Evolutionary conservation across 2,329 filamentous ascomycete species (phyloP).

Genomic region (Diaporthe helianthi): DNA sequence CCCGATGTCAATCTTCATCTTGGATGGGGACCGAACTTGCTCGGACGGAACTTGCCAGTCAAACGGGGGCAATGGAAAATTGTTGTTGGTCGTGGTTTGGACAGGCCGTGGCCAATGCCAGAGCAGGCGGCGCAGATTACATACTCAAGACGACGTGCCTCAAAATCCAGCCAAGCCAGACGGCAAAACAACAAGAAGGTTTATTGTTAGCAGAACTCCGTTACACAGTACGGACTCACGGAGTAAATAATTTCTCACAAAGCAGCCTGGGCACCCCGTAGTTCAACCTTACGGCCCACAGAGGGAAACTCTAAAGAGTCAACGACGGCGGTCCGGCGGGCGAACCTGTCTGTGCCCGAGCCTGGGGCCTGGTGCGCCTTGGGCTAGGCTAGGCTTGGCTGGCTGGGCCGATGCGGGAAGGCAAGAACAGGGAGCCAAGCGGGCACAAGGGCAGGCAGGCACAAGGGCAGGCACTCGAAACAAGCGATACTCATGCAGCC

Average conservation of each 20-base stretch:
- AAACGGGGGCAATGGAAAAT: background rate
- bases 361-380: background rate
- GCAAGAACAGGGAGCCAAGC: background rate
- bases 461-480: constrained; percentile 28
- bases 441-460: background rate
- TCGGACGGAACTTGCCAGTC: constrained; percentile 12
- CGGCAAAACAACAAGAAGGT: too few relatives aligned
- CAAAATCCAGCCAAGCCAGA: constrained; percentile 1
- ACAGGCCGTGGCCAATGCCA: background rate
- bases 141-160: background rate
- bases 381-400: background rate
- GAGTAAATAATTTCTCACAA: background rate
- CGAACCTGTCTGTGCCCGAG: background rate
- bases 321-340: background rate
- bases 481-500: constrained; percentile 29
- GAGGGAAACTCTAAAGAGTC: constrained; percentile 18
- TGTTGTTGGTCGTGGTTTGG: constrained; percentile 9
- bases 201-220: too few relatives aligned
- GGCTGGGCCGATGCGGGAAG: background rate
- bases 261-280: background rate
- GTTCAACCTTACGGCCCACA: constrained; percentile 18
- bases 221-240: too few relatives aligned
- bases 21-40: background rate
- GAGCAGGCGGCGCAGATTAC: background rate
- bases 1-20: constrained; percentile 23